These are phyloP conservation scores for Farysia itapuensis DNA, from an alignment of 1,284 basidiomycete genomes.

Conservation along the genomic window DNA sequence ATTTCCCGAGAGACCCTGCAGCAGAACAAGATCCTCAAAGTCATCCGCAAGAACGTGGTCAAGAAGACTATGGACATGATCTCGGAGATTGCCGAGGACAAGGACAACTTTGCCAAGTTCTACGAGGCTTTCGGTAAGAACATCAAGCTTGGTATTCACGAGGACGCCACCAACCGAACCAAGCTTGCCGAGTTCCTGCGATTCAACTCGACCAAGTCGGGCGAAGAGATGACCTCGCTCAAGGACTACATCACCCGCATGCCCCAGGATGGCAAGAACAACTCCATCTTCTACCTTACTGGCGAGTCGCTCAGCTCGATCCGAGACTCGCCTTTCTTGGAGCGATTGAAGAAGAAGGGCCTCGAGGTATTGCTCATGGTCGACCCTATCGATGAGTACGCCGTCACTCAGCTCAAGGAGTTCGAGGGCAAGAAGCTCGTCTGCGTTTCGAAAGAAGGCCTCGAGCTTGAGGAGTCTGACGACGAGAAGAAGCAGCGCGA, in stretches of 20 bases:
- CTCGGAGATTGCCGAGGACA: conserved; percentile 97
- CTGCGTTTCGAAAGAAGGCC: conserved; percentile 97
- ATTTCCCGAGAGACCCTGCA: conserved; percentile 99
- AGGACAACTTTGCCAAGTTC: conserved; percentile 98
- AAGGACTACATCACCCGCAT: conserved; percentile 99
- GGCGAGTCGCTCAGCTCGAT: conserved; percentile 92
- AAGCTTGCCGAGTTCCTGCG: conserved; percentile 99
- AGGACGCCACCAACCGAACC: conserved; percentile 97
- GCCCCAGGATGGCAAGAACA: conserved; percentile 98
- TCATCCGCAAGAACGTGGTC: conserved; percentile 82
- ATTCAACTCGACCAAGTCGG: conserved; percentile 95
- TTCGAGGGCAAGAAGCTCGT: conserved; percentile 98
- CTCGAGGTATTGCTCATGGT: conserved; percentile 95
- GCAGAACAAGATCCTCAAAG: conserved; percentile 99
- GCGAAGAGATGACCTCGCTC: conserved; percentile 88
- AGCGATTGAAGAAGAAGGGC: conserved; percentile 99
- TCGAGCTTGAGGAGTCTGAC: conserved; percentile 98
- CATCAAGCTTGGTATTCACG: conserved; percentile 87
- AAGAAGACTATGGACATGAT: conserved; percentile 97
- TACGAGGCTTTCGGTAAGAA: conserved; percentile 73
- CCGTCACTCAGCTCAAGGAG: conserved; percentile 94
- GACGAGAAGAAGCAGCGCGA: conserved; percentile 94
- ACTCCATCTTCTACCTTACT: conserved; percentile 87
- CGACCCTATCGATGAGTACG: conserved; percentile 70
- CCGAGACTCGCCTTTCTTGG: conserved; percentile 96